Evolutionary conservation across 805 yeast species (phyloP).

Genomic region (Teunomyces kruisii): DNA sequence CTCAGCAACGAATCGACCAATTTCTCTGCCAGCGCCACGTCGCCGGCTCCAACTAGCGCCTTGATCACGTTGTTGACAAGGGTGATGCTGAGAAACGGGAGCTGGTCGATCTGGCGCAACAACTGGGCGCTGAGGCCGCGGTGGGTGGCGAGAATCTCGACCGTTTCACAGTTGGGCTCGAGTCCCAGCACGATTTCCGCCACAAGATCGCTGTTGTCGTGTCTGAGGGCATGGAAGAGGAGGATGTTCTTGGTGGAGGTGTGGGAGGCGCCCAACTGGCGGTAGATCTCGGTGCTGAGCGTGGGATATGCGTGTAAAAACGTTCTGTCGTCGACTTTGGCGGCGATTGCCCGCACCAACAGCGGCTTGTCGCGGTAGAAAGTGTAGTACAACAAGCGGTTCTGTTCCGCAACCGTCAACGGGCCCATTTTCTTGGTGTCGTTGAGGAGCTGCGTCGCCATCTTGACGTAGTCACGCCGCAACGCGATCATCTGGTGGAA

Average conservation of each 20-base stretch:
- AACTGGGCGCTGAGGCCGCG: neutral
- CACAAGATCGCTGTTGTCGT: slow-evolving; percentile 20
- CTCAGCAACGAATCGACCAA: slow-evolving; percentile 4
- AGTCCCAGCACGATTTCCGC: slow-evolving; percentile 17
- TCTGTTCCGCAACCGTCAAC: slow-evolving; percentile 30
- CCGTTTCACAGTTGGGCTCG: slow-evolving; percentile 2
- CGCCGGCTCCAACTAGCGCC: neutral
- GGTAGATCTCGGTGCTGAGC: slow-evolving; percentile 22
- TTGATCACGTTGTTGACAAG: neutral
- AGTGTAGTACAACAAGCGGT: slow-evolving; percentile 23
- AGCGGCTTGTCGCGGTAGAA: slow-evolving; percentile 30
- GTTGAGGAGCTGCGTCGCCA: slow-evolving; percentile 22
- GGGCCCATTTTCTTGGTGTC: slow-evolving; percentile 29
- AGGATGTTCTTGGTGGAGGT: slow-evolving; percentile 21
- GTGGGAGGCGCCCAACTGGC: slow-evolving; percentile 12
- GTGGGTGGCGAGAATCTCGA: neutral
- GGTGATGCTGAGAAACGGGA: neutral
- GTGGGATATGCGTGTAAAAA: slow-evolving; percentile 4
- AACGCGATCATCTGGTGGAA: slow-evolving; percentile 18
- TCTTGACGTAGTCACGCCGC: slow-evolving; percentile 19
- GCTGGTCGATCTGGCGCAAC: neutral
- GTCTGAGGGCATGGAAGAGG: slow-evolving; percentile 30
- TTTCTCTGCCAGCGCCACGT: neutral
- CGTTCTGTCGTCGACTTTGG: slow-evolving; percentile 9
- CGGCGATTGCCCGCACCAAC: slow-evolving; percentile 13